A percentile compares a stretch with the other conserved stretches of the same genome.
phyloP scores from a whole-genome alignment of 129 eudicot genomes.

The Flaveria ramosissima region DNA sequence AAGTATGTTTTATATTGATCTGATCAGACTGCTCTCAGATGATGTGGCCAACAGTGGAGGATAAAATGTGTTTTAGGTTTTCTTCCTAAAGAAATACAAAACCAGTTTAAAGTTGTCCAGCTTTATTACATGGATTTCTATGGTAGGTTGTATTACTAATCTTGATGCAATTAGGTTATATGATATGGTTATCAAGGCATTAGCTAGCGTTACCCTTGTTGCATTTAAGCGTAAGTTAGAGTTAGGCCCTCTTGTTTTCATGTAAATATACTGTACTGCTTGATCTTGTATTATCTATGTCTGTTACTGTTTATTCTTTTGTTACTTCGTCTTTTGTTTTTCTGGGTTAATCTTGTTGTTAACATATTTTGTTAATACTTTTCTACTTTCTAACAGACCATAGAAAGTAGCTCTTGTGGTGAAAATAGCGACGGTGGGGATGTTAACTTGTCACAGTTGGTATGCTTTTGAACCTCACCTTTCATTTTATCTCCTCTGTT shows the following conservation, averaged over 20 bases:
- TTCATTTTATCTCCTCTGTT: neutral
- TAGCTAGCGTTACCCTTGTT: too few species aligned
- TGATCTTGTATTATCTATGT: slow-evolving; percentile 5
- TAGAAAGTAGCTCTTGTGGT: slow-evolving; percentile 94
- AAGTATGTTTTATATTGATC: neutral
- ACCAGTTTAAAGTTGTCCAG: neutral
- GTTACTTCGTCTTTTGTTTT: neutral
- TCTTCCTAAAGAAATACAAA: neutral
- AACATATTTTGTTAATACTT: slow-evolving; percentile 5
- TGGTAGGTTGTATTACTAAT: neutral
- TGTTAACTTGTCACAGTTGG: slow-evolving; percentile 94
- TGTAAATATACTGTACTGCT: neutral
- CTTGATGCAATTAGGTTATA: neutral
- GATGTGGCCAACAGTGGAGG: slow-evolving; percentile 6
- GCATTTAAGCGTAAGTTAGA: neutral
- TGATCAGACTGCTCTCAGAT: slow-evolving; percentile 8
- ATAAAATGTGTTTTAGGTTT: neutral
- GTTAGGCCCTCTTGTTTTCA: slow-evolving; percentile 7
- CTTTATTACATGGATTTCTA: neutral
- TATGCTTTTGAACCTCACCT: slow-evolving; percentile 38
- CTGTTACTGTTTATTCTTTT: slow-evolving; percentile 1
- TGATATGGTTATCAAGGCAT: neutral
- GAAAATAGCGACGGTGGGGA: slow-evolving; percentile 45
- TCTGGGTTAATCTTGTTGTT: slow-evolving; percentile 9
- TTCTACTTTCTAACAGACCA: slow-evolving; percentile 55